Evolutionary conservation across 345 rosid genomes (phyloP), one percentile per base, ranked within the genome.

Genomic region (Litchi chinensis): DNA sequence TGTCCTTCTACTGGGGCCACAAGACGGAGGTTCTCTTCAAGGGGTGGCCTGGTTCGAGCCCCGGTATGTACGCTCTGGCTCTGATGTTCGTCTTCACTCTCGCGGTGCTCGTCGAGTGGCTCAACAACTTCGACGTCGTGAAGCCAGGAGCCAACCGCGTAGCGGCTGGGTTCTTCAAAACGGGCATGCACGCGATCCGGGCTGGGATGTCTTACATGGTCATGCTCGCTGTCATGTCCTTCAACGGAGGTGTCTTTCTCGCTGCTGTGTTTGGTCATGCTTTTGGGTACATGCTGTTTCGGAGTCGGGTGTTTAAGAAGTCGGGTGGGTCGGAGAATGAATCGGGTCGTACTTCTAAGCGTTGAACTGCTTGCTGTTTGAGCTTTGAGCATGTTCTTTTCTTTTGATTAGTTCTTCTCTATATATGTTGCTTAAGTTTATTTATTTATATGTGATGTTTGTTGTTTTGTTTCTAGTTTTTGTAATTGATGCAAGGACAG

Each of bases 171-270:
- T 74, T 89, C 41, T 89, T 91, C 57, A 80, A 82, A 75, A 85
- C 93, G 0, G 98, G 82, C 75, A 64, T 89, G 85, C 82, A 86
- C 48, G 79, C 80, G 0, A 84, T 95, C 70, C 90, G 92, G 70
- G 22, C 86, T 0, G 93, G 94, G 15, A 52, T 93, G 62, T 77
- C 83, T 65, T 95, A 93, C 75, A 86, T 95, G 89, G 97, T 95
- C 63, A 86, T 91, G 79, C 88, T 95, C 0, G 90, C 98, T 1
- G 88, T 95, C n/a, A 87, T 93, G 86, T 93, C 97, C 3, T 93
- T 85, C 57, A 95, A 95, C 1, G 98, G 95, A 3, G 98, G 98
- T 3, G 80, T 91, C 64, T 91, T 93, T 75, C 82, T 93, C 0
- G 89, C 87, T 1, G 96, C 96, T 0, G 84, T 93, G 10, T 79